A percentile compares a stretch with the other conserved stretches of the same genome.
These are phyloP conservation scores for Candida xyloterini DNA, from an alignment of 805 yeast species.

Conservation along the genomic window DNA sequence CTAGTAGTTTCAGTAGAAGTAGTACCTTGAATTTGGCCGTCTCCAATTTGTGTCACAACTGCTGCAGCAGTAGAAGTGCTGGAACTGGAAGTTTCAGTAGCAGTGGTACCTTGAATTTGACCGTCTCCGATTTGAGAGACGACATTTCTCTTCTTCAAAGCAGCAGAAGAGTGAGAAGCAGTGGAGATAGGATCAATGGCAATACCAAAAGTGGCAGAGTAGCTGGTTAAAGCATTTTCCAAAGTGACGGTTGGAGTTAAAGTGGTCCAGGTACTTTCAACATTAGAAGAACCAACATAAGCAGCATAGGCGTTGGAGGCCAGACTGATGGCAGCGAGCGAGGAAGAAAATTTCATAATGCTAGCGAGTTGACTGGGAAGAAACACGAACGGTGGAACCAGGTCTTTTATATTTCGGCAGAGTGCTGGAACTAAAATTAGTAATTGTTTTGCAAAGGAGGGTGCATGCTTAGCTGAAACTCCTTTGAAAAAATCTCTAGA, in stretches of 20 bases:
- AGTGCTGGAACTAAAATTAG: slow-evolving; percentile 7
- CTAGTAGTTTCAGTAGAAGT: slow-evolving; percentile 10
- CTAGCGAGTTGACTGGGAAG: slow-evolving; percentile 11
- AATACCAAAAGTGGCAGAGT: slow-evolving; percentile 34
- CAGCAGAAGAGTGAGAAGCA: slow-evolving; percentile 20
- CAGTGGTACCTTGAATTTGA: slow-evolving; percentile 46
- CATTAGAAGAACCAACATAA: slow-evolving; percentile 47
- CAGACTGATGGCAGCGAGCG: slow-evolving; percentile 39
- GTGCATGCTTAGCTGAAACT: slow-evolving; percentile 13
- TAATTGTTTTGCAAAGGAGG: slow-evolving; percentile 11
- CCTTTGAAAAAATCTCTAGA: slow-evolving; percentile 7
- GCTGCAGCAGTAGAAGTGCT: slow-evolving; percentile 32
- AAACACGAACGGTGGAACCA: slow-evolving; percentile 1
- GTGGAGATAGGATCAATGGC: slow-evolving; percentile 15
- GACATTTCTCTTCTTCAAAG: slow-evolving; percentile 32
- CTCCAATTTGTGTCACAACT: slow-evolving; percentile 37
- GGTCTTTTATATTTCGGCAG: slow-evolving; percentile 4
- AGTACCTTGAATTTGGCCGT: slow-evolving; percentile 43
- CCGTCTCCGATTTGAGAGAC: slow-evolving; percentile 49
- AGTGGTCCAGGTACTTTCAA: slow-evolving; percentile 50
- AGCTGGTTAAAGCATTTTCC: slow-evolving; percentile 49
- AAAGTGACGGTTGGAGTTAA: slow-evolving; percentile 58
- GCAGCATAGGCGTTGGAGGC: slow-evolving; percentile 50
- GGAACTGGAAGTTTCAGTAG: slow-evolving; percentile 26
- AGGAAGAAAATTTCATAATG: slow-evolving; percentile 41